These are phyloP conservation scores for Ilyonectria sp. DNA, from an alignment of 2,329 filamentous ascomycete species.

Conservation along the genomic window DNA sequence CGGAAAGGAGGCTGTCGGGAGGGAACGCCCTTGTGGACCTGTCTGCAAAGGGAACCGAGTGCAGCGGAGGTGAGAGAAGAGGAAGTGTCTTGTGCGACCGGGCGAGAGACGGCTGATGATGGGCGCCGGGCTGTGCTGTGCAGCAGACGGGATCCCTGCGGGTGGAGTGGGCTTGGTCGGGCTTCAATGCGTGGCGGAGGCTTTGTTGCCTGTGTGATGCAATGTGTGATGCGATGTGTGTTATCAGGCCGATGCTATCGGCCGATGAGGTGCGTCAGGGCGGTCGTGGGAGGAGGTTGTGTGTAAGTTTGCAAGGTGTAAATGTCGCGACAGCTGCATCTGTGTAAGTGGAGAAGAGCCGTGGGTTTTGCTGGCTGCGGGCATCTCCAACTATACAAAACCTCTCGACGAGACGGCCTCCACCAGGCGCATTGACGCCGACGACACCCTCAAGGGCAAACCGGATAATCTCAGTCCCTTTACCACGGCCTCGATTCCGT, in stretches of 20 bases:
- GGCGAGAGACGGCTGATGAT: constrained; percentile 6
- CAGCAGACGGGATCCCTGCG: constrained; percentile 45
- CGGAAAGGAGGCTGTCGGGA: neutral
- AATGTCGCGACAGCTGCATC: neutral
- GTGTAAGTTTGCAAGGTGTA: neutral
- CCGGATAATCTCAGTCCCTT: neutral
- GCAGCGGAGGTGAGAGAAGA: neutral
- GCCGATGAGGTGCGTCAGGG: constrained; percentile 13
- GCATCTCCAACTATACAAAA: constrained; percentile 11
- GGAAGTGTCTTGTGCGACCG: neutral
- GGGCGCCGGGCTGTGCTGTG: constrained; percentile 25
- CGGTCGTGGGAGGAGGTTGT: neutral
- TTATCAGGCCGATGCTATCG: constrained; percentile 7
- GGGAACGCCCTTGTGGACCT: no score
- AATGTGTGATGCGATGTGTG: neutral
- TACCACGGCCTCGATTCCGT: constrained; percentile 25
- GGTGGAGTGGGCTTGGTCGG: constrained; percentile 23
- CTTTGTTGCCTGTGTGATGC: neutral
- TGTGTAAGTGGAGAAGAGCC: constrained; percentile 8
- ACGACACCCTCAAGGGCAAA: neutral
- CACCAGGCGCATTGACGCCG: neutral
- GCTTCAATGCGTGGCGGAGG: constrained; percentile 30
- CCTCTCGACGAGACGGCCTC: no score
- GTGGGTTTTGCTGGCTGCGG: neutral
- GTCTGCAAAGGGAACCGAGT: neutral